Conservation (phyloP, 768 basidiomycete species). For the Cytidiella melzeri region DNA sequence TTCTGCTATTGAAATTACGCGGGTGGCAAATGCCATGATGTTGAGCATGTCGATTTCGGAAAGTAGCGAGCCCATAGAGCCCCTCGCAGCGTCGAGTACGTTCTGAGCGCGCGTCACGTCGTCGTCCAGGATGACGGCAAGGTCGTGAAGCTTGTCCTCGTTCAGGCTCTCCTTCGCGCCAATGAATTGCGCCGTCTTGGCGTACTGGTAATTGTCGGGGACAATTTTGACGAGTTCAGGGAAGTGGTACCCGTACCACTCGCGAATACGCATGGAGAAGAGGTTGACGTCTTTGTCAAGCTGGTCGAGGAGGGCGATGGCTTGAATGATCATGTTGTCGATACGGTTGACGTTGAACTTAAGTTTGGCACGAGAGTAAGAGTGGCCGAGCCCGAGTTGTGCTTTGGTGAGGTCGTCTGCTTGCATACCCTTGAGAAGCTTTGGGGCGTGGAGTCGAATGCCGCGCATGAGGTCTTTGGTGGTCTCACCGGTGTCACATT, state of each 20-base stretch:
- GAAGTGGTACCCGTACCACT: constrained; percentile 99
- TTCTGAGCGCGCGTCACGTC: constrained; percentile 85
- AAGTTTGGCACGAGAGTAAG: constrained; percentile 94
- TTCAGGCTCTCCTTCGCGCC: constrained; percentile 80
- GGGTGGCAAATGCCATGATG: constrained; percentile 83
- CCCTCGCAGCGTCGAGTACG: constrained; percentile 88
- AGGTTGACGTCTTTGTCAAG: constrained; percentile 99
- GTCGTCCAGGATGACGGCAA: constrained; percentile 77
- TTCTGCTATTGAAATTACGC: constrained; percentile 87
- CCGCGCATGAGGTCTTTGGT: constrained; percentile 86
- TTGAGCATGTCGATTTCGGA: constrained; percentile 94
- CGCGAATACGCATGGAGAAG: constrained; percentile 95
- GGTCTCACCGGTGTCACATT: constrained; percentile 77
- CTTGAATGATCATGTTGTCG: constrained; percentile 99
- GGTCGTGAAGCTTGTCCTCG: constrained; percentile 75
- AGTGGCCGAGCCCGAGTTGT: constrained; percentile 95
- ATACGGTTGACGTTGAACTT: constrained; percentile 96
- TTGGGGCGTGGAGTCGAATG: constrained; percentile 85
- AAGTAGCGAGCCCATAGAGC: constrained; percentile 91
- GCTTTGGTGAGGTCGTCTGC: constrained; percentile 85
- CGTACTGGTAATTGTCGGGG: constrained; percentile 92
- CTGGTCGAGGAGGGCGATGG: constrained; percentile 95
- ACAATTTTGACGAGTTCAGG: constrained; percentile 93
- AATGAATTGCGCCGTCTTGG: constrained; percentile 77
- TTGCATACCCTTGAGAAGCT: constrained; percentile 84